Evolutionary conservation across 192 early-diverging fungal species (phyloP).

Genomic region (Mortierella alpina): DNA sequence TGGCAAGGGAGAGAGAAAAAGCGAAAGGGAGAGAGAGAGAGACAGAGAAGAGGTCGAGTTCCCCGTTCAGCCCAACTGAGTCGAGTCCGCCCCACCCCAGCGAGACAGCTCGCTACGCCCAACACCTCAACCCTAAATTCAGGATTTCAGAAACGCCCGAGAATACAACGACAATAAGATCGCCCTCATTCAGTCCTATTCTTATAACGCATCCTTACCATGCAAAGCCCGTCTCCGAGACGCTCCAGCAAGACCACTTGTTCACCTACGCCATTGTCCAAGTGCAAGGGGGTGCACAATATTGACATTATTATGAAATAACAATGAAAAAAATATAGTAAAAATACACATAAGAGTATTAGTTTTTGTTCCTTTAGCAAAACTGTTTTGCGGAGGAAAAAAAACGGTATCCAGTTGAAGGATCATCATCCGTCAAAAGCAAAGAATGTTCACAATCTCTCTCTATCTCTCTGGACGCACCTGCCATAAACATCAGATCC

Average conservation of each 20-base stretch:
- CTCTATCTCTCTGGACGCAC: background rate
- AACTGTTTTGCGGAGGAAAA: too few relatives aligned
- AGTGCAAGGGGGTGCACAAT: background rate
- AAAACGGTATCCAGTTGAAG: too few relatives aligned
- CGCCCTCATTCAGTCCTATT: background rate
- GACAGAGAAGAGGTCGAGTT: background rate
- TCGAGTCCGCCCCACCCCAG: too few relatives aligned
- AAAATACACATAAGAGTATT: too few relatives aligned
- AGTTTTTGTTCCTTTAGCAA: too few relatives aligned
- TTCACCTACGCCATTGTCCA: slow-evolving; percentile 17
- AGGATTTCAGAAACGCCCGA: background rate
- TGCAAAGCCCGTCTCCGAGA: slow-evolving; percentile 33
- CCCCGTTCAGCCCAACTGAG: too few relatives aligned
- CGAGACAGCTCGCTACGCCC: background rate
- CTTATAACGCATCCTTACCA: slow-evolving; percentile 21
- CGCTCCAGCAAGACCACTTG: slow-evolving; percentile 34
- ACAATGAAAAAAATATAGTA: background rate
- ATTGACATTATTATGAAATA: slow-evolving; percentile 4
- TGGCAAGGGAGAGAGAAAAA: background rate
- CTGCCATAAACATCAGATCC: slow-evolving; percentile 48
- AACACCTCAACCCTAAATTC: background rate
- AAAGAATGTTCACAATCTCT: background rate
- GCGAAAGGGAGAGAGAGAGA: background rate
- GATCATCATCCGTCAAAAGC: background rate
- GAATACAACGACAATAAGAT: background rate